phyloP scores from a whole-genome alignment of 192 early-diverging fungal species.

The Podila horticola region DNA sequence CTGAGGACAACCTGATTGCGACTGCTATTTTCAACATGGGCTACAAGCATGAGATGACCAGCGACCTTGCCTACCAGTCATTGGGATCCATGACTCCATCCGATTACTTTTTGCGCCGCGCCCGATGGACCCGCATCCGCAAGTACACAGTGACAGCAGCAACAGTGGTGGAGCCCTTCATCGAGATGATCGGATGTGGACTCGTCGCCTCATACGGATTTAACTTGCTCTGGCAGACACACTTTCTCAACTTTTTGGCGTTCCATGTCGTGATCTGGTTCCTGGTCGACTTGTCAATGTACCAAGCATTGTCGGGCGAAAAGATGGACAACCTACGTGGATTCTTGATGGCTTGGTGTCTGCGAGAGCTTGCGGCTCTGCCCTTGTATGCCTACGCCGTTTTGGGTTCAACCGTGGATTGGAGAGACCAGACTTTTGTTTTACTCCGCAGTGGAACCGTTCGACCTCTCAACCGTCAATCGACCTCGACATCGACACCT shows the following conservation, averaged over 20 bases:
- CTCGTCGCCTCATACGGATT: slow-evolving; percentile 77
- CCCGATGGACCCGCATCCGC: slow-evolving; percentile 92
- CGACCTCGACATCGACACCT: neutral
- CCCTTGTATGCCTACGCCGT: slow-evolving; percentile 88
- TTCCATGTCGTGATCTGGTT: slow-evolving; percentile 72
- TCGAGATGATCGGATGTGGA: slow-evolving; percentile 86
- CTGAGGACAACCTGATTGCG: slow-evolving; percentile 96
- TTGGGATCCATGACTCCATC: slow-evolving; percentile 74
- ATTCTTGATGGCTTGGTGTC: slow-evolving; percentile 81
- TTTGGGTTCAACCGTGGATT: slow-evolving; percentile 82
- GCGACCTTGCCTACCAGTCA: slow-evolving; percentile 88
- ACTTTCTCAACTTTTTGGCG: slow-evolving; percentile 56
- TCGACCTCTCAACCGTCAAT: slow-evolving; percentile 9
- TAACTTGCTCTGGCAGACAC: slow-evolving; percentile 62
- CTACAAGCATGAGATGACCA: slow-evolving; percentile 86
- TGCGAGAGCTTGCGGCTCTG: slow-evolving; percentile 84
- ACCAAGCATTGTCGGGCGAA: slow-evolving; percentile 46
- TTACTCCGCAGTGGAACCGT: slow-evolving; percentile 74
- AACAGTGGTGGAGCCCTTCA: slow-evolving; percentile 91
- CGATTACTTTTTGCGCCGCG: slow-evolving; percentile 86
- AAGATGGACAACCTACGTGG: slow-evolving; percentile 52
- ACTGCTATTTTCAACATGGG: slow-evolving; percentile 84
- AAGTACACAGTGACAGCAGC: slow-evolving; percentile 93
- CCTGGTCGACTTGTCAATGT: slow-evolving; percentile 67
- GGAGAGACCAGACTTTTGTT: slow-evolving; percentile 81